These are phyloP conservation scores for Musa beccarii DNA, from an alignment of 176 grass and related monocot species.

Conservation along the genomic window DNA sequence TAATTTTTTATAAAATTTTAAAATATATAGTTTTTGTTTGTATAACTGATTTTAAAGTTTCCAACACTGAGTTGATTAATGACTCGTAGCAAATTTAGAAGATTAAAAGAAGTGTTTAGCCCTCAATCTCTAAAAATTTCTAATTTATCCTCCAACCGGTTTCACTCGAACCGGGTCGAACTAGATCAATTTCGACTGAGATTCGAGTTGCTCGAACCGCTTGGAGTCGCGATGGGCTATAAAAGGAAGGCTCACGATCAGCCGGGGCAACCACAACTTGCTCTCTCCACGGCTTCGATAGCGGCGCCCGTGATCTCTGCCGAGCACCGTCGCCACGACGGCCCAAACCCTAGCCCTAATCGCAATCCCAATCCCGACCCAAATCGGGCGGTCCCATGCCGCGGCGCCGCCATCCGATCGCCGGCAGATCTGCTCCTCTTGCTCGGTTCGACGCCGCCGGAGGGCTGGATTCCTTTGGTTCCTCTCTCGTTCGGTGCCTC, in stretches of 20 bases:
- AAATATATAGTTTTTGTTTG: too few species aligned
- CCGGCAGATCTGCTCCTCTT: not conserved
- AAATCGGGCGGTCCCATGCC: not conserved
- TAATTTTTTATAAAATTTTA: too few species aligned
- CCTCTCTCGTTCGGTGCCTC: not conserved
- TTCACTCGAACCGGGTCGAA: too few species aligned
- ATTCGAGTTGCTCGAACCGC: not conserved
- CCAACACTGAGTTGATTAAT: too few species aligned
- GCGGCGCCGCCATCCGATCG: not conserved
- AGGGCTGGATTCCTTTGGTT: not conserved
- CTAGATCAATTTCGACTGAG: too few species aligned
- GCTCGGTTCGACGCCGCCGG: not conserved
- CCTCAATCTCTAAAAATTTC: too few species aligned
- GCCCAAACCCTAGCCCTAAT: conserved; percentile 1
- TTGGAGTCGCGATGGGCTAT: not conserved
- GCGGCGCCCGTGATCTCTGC: not conserved
- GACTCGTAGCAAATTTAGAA: too few species aligned
- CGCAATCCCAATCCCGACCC: not conserved
- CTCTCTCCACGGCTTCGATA: not conserved
- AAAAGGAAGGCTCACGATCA: not conserved
- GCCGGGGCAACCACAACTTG: not conserved
- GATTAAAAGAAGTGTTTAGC: too few species aligned
- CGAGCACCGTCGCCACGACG: not conserved
- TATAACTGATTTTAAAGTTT: too few species aligned
- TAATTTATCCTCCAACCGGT: too few species aligned